A percentile compares a stretch with the other conserved stretches of the same genome.
Conservation (phyloP, 106 monocot species). For the Dendrobium nobile region DNA sequence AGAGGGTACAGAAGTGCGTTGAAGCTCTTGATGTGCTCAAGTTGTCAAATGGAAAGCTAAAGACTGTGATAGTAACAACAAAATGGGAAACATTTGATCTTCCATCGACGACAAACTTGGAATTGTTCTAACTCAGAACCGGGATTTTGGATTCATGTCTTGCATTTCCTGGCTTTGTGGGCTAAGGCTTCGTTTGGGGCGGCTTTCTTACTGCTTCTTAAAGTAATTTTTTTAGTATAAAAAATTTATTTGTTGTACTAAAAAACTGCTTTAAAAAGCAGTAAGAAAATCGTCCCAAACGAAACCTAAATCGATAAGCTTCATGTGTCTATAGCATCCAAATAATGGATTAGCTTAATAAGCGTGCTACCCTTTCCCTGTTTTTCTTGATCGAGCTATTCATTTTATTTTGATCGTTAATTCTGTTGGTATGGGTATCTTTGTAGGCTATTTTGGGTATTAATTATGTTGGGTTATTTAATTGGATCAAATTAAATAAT, state of each 20-base stretch:
- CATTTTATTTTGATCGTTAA: neutral
- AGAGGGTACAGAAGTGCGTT: slow-evolving; percentile 79
- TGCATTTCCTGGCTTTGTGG: neutral
- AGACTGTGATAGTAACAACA: slow-evolving; percentile 41
- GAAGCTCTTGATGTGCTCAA: slow-evolving; percentile 65
- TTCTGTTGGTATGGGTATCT: neutral
- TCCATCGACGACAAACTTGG: slow-evolving; percentile 42
- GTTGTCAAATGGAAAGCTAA: slow-evolving; percentile 47
- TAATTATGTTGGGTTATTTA: neutral
- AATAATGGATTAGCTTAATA: slow-evolving; percentile 7
- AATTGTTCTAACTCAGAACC: slow-evolving; percentile 51
- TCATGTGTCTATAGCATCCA: neutral
- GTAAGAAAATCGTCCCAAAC: too few relatives aligned
- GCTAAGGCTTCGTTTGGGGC: too few relatives aligned
- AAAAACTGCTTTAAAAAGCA: too few relatives aligned
- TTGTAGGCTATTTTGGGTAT: neutral
- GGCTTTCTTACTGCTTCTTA: too few relatives aligned
- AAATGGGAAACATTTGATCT: slow-evolving; percentile 74
- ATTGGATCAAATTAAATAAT: neutral
- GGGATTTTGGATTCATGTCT: neutral
- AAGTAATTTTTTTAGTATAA: too few relatives aligned
- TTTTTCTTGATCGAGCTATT: slow-evolving; percentile 2
- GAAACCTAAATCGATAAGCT: neutral
- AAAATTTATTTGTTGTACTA: too few relatives aligned
- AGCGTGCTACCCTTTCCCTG: neutral